Evolutionary conservation across 2,329 filamentous ascomycete genomes (phyloP).

Genomic region (Stagonosporopsis chrysanthemi): DNA sequence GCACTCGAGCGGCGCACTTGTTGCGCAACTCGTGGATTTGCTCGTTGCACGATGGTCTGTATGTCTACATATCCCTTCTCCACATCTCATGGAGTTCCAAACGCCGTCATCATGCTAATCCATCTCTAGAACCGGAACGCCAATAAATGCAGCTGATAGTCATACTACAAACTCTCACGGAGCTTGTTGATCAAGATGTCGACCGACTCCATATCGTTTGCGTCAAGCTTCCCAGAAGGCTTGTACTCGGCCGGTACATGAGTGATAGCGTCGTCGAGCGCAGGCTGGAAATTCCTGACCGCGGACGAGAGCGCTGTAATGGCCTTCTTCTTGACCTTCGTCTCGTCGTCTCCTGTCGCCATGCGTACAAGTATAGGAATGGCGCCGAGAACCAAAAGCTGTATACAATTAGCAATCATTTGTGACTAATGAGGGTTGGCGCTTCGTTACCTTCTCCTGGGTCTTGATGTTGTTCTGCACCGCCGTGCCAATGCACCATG

Average conservation of each 20-base stretch:
- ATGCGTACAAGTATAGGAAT: conserved; percentile 74
- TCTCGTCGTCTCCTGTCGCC: conserved; percentile 65
- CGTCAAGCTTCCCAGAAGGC: conserved; percentile 71
- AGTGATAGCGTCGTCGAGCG: conserved; percentile 70
- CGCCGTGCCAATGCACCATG: conserved; percentile 93
- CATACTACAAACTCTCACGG: conserved; percentile 29
- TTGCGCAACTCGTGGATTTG: neutral
- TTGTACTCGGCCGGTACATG: conserved; percentile 69
- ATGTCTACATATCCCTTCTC: conserved; percentile 11
- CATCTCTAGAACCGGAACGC: conserved; percentile 31
- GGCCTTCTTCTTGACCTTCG: conserved; percentile 81
- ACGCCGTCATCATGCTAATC: conserved; percentile 31
- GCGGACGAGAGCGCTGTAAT: conserved; percentile 87
- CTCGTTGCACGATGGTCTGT: neutral
- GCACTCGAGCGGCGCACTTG: neutral
- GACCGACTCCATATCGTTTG: conserved; percentile 84
- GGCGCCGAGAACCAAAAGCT: conserved; percentile 68
- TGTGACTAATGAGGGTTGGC: neutral
- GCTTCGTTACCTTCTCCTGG: conserved; percentile 71
- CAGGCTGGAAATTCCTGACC: conserved; percentile 88
- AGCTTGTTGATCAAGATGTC: conserved; percentile 76
- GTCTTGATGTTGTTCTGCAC: conserved; percentile 93
- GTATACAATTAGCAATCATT: conserved; percentile 23
- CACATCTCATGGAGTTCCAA: conserved; percentile 2
- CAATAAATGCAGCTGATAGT: conserved; percentile 28